phyloP scores from a whole-genome alignment of 306 rosid species.

The Quercus parvula region DNA sequence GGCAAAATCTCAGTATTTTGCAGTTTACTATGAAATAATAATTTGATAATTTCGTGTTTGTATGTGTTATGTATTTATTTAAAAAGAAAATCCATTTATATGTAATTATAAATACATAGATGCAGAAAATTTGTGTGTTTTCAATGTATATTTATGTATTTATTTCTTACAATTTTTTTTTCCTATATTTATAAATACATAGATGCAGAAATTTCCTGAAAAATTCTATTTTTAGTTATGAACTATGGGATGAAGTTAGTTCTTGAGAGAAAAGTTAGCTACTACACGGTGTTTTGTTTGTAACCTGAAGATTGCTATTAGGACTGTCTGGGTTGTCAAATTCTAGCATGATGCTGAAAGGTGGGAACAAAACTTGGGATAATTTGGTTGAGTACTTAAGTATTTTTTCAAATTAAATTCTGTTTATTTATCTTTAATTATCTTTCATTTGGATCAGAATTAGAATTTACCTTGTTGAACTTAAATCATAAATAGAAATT shows the following conservation, averaged over 20 bases:
- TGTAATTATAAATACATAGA: too few species aligned
- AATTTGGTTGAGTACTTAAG: not conserved
- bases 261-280: not conserved
- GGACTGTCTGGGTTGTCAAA: not conserved
- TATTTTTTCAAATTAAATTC: not conserved
- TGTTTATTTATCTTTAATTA: not conserved
- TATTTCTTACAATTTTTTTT: too few species aligned
- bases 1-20: not conserved
- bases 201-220: too few species aligned
- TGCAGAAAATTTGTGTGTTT: too few species aligned
- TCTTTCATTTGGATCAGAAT: conserved; percentile 9
- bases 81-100: too few species aligned
- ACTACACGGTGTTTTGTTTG: not conserved
- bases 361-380: too few species aligned
- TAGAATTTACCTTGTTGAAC: conserved; percentile 29
- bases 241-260: not conserved
- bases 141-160: too few species aligned
- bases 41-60: not conserved
- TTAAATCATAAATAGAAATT: conserved; percentile 64
- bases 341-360: not conserved
- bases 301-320: not conserved
- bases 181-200: too few species aligned
- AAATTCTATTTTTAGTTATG: too few species aligned
- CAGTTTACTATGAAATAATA: not conserved
- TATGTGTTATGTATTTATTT: not conserved